Base-by-base conservation (phyloP, 768 basidiomycete species). In the Cubamyces sp. region DNA sequence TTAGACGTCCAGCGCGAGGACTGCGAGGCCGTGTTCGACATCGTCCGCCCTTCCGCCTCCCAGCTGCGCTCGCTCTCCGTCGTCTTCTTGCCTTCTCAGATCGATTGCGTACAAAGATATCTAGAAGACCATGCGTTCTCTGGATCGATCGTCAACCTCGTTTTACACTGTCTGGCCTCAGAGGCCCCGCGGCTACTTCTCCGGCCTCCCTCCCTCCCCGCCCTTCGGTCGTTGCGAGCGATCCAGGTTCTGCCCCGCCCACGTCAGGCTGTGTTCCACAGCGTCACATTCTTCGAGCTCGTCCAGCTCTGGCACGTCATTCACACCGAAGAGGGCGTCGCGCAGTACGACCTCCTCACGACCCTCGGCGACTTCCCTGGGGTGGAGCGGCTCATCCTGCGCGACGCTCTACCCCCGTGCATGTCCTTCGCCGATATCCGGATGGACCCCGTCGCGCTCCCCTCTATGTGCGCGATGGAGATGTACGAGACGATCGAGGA, bases 401-500 rank as follows among this genome's bases (percentile, higher is more conserved):
- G 34, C 37, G 56, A 57, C 18, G 47, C 56, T 15, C 39, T 57
- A 2, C 56, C 56, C 2, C 56, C 56, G 3, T 57, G 46, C 55
- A 47, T 47, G 34, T n/a, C 41, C 12, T 23, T 57, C 18, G 56
- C 15, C 5, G 26, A 40, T 16, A 18, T 39, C 5, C 39, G 23
- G 11, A 14, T 41, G 3, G 34, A 37, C 8, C 34, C 15, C 5
- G 47, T 48, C 15, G 8, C 46, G 0, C 39, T 57, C 3, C 21
- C 39, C 14, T 3, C 19, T 15, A 34, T 57, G 9, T 34, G 47
- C 6, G 8, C 5, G 19, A 12, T 57, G 21, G 37, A 49, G 7
- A 5, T 57, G 21, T 49, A 42, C 15, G 56, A 57, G 47, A 57
- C 56, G 47, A 40, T 57, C 6, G 56, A 57, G 56, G 56, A 57